Conservation (phyloP, 2,329 filamentous ascomycete species). For the Colletotrichum gigasporum region DNA sequence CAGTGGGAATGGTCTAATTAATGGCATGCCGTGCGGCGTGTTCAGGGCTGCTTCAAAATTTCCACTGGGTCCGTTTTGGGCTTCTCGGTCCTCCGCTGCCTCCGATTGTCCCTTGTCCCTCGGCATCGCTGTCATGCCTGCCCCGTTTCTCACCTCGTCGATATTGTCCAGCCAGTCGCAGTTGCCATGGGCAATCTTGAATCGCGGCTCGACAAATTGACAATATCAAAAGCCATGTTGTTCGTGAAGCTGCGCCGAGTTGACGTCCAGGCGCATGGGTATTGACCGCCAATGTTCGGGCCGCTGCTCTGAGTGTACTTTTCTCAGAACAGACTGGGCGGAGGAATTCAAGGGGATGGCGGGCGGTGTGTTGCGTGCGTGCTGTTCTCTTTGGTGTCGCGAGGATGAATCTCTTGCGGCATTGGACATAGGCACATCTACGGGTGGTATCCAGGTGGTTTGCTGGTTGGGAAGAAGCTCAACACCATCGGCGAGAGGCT, state of each 20-base stretch:
- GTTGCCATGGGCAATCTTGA: background rate
- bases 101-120: background rate
- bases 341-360: background rate
- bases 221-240: background rate
- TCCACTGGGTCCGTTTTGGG: background rate
- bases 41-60: constrained; percentile 14
- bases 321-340: background rate
- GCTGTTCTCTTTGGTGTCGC: too few relatives aligned
- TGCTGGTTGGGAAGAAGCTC: background rate
- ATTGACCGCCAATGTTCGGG: background rate
- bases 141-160: background rate
- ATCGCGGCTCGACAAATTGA: background rate
- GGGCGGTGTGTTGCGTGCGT: too few relatives aligned
- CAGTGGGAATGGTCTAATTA: constrained; percentile 10
- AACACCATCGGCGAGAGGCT: background rate
- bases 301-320: too few relatives aligned
- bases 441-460: background rate
- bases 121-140: too few relatives aligned
- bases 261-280: background rate
- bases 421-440: background rate
- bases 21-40: constrained; percentile 3
- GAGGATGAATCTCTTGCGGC: too few relatives aligned
- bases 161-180: background rate
- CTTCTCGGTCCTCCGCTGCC: background rate
- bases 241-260: too few relatives aligned